phyloP scores from a whole-genome alignment of 768 basidiomycete genomes.

The Lactarius indigo region DNA sequence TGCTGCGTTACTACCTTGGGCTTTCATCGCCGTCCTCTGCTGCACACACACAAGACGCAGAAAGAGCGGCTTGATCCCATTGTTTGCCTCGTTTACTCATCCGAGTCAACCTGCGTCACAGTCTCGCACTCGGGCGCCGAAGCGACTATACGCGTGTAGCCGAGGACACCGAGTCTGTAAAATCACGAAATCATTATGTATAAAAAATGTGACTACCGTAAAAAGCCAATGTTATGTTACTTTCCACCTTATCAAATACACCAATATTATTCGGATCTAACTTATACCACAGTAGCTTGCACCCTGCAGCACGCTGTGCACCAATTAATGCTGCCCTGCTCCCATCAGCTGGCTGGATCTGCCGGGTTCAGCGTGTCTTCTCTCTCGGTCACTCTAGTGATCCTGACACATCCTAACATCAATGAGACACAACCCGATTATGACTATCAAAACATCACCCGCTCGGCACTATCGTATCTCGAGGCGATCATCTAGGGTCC shows the following conservation, averaged over 20 bases:
- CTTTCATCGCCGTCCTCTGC: neutral
- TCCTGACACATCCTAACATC: neutral
- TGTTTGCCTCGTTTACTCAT: neutral
- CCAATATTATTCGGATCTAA: too few species aligned
- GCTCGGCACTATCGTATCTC: neutral
- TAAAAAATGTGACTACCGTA: neutral
- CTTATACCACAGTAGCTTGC: neutral
- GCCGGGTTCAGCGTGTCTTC: neutral
- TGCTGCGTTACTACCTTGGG: neutral
- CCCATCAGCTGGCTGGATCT: neutral
- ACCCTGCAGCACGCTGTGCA: neutral
- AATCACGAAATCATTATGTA: neutral
- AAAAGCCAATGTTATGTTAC: neutral
- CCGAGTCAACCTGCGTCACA: neutral
- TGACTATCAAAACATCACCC: neutral
- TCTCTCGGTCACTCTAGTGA: neutral
- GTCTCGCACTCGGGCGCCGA: neutral
- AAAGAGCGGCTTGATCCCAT: neutral
- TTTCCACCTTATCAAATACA: too few species aligned
- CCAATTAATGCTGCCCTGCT: too few species aligned
- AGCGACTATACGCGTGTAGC: neutral
- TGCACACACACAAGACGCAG: neutral
- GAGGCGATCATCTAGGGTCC: neutral
- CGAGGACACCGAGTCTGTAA: neutral
- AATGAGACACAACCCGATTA: neutral